Evolutionary conservation across 257 asterid genomes (phyloP), one percentile per base, ranked within the genome.

Genomic region (Ophiorrhiza pumila): DNA sequence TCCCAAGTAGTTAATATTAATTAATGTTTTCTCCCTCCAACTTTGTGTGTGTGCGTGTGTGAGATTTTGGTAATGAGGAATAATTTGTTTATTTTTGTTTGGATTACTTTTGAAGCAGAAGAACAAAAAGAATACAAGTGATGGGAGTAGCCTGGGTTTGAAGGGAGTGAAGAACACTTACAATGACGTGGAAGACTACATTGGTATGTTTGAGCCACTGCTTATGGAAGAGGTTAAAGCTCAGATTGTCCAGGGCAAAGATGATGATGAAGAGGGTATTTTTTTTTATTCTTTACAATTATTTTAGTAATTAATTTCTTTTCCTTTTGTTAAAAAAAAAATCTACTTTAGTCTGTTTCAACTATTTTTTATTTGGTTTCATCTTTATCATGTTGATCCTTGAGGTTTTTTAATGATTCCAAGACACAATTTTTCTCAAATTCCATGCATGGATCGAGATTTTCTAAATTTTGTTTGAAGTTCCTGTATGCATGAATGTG

Each of bases 151-250:
- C 43, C 42, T 12, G 55, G 90, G 85, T n/a, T 74, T 89, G 79
- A 87, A 67, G 82, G 70, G 84, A 74, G 97, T 91, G 77, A 86
- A 87, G 91, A 45, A 81, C 74, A 87, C 91, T 1, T 95, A 90
- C 69, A 79, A 75, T 71, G 92, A 92, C 73, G 95, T 89, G 42
- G 89, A 88, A 52, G 98, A 92, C 29, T 95, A 95, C 83, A 73
- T 92, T 41, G 65, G 78, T 32, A 89, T 91, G 27, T 95, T 85
- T 77, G 98, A 88, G 88, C 99, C 99, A 22, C 83, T 95, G 80
- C 87, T 95, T 57, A 92, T 95, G 71, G 99, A 95, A 83, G 99
- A 95, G 75, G 99, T 85, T 41, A 95, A 95, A 82, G 95, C 96
- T 23, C 97, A 87, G 80, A 95, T 95, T 76, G 69, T 81, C 68